phyloP scores from a whole-genome alignment of 1,139 yeast species.

The Pichia sp. region DNA sequence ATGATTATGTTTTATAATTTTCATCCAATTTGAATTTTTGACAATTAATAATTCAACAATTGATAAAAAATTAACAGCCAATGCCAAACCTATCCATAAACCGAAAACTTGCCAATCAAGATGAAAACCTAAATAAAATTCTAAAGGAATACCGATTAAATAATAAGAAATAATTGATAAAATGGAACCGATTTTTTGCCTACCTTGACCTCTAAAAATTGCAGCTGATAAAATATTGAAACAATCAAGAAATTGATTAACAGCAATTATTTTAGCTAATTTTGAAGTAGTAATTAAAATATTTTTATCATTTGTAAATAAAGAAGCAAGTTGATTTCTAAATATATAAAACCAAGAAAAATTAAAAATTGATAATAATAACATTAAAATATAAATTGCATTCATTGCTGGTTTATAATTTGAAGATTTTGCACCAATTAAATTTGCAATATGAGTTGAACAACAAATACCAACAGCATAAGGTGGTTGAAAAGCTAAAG shows the following conservation, averaged over 20 bases:
- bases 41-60: conserved; percentile 48
- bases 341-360: conserved; percentile 48
- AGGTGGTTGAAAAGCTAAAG: conserved; percentile 77
- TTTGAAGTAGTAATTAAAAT: conserved; percentile 43
- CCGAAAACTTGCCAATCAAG: conserved; percentile 55
- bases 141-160: conserved; percentile 61
- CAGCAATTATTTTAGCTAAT: conserved; percentile 64
- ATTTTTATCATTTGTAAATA: conserved; percentile 62
- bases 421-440: conserved; percentile 55
- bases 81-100: conserved; percentile 77
- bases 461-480: conserved; percentile 83
- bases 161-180: conserved; percentile 71
- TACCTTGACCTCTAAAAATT: conserved; percentile 78
- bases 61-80: conserved; percentile 68
- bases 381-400: conserved; percentile 51
- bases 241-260: conserved; percentile 73
- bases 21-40: conserved; percentile 47
- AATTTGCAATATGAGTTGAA: conserved; percentile 80
- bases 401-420: conserved; percentile 54
- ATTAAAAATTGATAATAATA: conserved; percentile 32
- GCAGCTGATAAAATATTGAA: conserved; percentile 80
- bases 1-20: conserved; percentile 31
- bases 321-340: conserved; percentile 48
- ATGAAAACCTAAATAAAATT: conserved; percentile 54
- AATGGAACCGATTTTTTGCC: conserved; percentile 75